phyloP scores from a whole-genome alignment of 371 early-diverging fungal species.

The Ecytonucleospora hepatopenaei region DNA sequence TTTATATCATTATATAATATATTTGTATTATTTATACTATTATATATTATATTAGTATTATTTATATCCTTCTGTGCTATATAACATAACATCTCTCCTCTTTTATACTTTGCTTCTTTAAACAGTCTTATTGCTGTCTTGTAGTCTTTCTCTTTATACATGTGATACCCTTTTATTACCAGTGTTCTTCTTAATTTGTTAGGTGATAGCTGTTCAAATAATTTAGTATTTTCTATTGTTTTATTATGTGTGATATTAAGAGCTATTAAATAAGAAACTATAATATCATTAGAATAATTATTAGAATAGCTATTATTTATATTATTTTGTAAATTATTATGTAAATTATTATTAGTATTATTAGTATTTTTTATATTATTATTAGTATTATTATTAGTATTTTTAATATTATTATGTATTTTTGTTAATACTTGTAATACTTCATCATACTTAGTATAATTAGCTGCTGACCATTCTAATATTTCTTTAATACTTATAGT shows the following conservation, averaged over 20 bases:
- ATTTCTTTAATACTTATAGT: no score
- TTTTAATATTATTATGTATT: no score
- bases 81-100: conserved; percentile 34
- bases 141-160: conserved; percentile 14
- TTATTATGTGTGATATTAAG: neutral
- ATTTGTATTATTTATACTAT: neutral
- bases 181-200: conserved; percentile 5
- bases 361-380: no score
- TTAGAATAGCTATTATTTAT: no score
- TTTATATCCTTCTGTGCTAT: neutral
- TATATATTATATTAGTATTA: neutral
- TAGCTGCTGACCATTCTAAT: no score
- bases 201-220: neutral
- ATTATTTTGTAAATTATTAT: no score
- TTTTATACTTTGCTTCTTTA: conserved; percentile 16
- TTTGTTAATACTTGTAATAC: no score
- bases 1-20: neutral
- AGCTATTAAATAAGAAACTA: neutral
- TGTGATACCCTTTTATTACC: conserved; percentile 29
- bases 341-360: no score
- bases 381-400: no score
- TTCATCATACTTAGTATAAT: no score
- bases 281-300: no score
- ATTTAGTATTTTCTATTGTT: neutral
- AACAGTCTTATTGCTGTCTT: conserved; percentile 27